A percentile compares a stretch with the other conserved stretches of the same genome.
These are phyloP conservation scores for Suhomyces panamericanus DNA, from an alignment of 1,139 yeast genomes.

Conservation along the genomic window DNA sequence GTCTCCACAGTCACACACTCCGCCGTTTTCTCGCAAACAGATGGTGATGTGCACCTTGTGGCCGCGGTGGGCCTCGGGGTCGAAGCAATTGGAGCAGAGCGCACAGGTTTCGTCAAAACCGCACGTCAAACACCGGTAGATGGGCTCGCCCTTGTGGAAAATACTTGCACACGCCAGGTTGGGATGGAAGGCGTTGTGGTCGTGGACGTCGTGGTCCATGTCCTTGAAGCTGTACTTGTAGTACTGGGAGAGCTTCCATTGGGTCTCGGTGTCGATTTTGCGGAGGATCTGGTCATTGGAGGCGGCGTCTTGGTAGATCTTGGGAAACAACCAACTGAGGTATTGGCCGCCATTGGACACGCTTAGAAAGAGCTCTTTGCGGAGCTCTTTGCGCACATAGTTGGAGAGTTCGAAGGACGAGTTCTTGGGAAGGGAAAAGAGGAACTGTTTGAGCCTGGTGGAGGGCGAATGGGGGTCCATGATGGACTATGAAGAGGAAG, in stretches of 20 bases:
- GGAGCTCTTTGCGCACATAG: slow-evolving; percentile 39
- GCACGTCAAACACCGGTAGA: slow-evolving; percentile 80
- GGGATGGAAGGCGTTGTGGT: slow-evolving; percentile 54
- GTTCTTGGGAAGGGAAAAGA: slow-evolving; percentile 36
- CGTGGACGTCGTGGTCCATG: slow-evolving; percentile 26
- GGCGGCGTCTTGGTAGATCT: slow-evolving; percentile 21
- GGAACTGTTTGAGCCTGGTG: slow-evolving; percentile 24
- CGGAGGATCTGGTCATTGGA: slow-evolving; percentile 15
- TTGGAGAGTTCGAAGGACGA: slow-evolving; percentile 37
- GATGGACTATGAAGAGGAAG: background rate
- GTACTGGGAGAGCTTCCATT: slow-evolving; percentile 38
- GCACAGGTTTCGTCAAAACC: slow-evolving; percentile 87
- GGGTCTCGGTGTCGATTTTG: slow-evolving; percentile 34
- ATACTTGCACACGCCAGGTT: slow-evolving; percentile 76
- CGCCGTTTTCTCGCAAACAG: slow-evolving; percentile 81
- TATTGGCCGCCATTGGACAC: slow-evolving; percentile 52
- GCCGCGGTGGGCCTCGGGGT: slow-evolving; percentile 66
- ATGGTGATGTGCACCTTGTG: slow-evolving; percentile 76
- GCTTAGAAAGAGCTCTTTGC: slow-evolving; percentile 52
- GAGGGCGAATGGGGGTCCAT: slow-evolving; percentile 2
- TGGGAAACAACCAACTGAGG: slow-evolving; percentile 52
- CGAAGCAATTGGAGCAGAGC: slow-evolving; percentile 75
- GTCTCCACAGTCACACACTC: slow-evolving; percentile 73
- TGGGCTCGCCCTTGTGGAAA: slow-evolving; percentile 82
- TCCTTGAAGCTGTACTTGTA: slow-evolving; percentile 26